Percentiles rank a stretch among this genome's conserved stretches.
These are phyloP conservation scores for Cryphonectria parasitica DNA, from an alignment of 2,329 filamentous ascomycete species.

Conservation along the genomic window DNA sequence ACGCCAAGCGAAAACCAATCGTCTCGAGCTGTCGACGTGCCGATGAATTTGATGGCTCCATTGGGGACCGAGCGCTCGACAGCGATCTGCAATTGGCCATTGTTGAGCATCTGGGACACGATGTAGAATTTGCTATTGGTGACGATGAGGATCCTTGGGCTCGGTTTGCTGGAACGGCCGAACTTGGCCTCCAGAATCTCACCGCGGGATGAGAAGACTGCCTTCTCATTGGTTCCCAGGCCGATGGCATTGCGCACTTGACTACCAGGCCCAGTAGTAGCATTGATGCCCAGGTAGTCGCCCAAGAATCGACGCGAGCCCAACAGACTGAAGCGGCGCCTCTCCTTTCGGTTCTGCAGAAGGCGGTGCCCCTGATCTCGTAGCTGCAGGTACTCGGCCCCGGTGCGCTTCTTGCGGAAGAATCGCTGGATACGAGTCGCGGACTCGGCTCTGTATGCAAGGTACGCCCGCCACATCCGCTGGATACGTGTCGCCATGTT, in stretches of 20 bases:
- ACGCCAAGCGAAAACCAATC: constrained; percentile 96
- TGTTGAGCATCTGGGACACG: constrained; percentile 80
- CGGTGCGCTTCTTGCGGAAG: constrained; percentile 91
- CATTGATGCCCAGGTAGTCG: constrained; percentile 90
- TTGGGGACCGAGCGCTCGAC: constrained; percentile 82
- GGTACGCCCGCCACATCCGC: constrained; percentile 93
- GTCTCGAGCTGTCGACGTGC: constrained; percentile 79
- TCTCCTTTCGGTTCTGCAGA: constrained; percentile 84
- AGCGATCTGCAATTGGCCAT: constrained; percentile 79
- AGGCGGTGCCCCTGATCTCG: constrained; percentile 86
- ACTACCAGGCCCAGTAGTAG: constrained; percentile 76
- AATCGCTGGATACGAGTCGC: constrained; percentile 93
- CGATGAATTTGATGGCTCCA: constrained; percentile 86
- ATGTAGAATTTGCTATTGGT: constrained; percentile 89
- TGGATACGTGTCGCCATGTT: constrained; percentile 99
- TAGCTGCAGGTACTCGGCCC: constrained; percentile 84
- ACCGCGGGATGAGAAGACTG: constrained; percentile 87
- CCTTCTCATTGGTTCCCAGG: constrained; percentile 72
- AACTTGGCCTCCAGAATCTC: constrained; percentile 94
- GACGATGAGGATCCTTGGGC: constrained; percentile 81
- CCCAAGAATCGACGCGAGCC: constrained; percentile 92
- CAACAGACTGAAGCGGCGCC: constrained; percentile 85
- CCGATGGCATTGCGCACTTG: constrained; percentile 77
- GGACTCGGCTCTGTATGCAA: constrained; percentile 89
- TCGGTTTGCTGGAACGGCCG: constrained; percentile 91